These are phyloP conservation scores for Zanthoxylum bungeanum DNA, from an alignment of 345 rosid species.

Conservation along the genomic window DNA sequence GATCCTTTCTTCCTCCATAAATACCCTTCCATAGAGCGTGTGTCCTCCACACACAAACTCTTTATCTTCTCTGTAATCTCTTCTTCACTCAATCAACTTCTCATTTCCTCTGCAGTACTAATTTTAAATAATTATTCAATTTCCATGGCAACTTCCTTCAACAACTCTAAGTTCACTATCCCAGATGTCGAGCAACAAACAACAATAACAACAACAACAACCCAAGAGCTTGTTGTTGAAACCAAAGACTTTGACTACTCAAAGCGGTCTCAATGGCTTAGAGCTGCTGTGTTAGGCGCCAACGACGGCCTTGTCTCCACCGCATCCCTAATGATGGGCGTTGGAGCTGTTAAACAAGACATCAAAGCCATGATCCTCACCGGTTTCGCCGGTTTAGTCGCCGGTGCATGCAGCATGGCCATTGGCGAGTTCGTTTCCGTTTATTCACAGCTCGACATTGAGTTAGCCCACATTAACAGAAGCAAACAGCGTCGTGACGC, in stretches of 20 bases:
- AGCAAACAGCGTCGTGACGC: conserved; percentile 29
- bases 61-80: conserved; percentile 11
- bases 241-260: conserved; percentile 55
- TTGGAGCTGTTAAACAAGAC: conserved; percentile 84
- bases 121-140: not conserved
- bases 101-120: not conserved
- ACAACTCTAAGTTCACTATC: conserved; percentile 27
- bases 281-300: conserved; percentile 94
- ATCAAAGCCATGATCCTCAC: conserved; percentile 75
- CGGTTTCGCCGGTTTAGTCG: conserved; percentile 86
- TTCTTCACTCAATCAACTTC: not conserved
- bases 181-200: conserved; percentile 40
- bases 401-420: conserved; percentile 98
- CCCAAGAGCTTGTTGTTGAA: conserved; percentile 16
- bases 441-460: conserved; percentile 77
- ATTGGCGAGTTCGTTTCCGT: conserved; percentile 95
- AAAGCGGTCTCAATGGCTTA: conserved; percentile 87
- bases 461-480: conserved; percentile 70
- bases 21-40: conserved; percentile 54
- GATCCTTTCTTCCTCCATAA: conserved; percentile 37
- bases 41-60: conserved; percentile 55
- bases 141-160: conserved; percentile 29
- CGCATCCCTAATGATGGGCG: conserved; percentile 87
- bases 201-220: not conserved
- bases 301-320: conserved; percentile 91